Conservation (phyloP, 805 yeast genomes). For the Clavispora santaluciae region DNA sequence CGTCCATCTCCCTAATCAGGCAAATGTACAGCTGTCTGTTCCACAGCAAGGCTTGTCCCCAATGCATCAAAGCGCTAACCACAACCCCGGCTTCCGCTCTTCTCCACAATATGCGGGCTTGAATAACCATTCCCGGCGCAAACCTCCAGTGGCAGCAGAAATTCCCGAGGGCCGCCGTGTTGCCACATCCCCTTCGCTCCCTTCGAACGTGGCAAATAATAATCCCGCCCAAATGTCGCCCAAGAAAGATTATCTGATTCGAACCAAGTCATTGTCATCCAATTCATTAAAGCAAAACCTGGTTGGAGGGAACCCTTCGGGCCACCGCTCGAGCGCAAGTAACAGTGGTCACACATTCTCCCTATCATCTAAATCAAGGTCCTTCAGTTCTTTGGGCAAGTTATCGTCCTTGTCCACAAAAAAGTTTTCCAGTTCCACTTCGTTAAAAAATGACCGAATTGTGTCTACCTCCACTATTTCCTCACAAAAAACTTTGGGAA, state of each 20-base stretch:
- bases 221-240: not conserved
- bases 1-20: not conserved
- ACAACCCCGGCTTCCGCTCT: not conserved
- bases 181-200: constrained; percentile 26
- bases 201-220: not conserved
- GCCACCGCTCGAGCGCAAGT: constrained; percentile 5
- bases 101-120: not conserved
- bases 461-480: constrained; percentile 23
- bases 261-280: constrained; percentile 30
- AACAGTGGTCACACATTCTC: constrained; percentile 14
- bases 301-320: not conserved
- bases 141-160: constrained; percentile 12
- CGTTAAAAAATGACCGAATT: constrained; percentile 28
- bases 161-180: constrained; percentile 17
- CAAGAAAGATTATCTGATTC: not conserved
- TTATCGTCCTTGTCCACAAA: constrained; percentile 38
- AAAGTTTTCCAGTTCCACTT: constrained; percentile 31
- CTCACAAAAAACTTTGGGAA: constrained; percentile 38
- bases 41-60: not conserved
- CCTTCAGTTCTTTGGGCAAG: constrained; percentile 38
- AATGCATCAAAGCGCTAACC: not conserved
- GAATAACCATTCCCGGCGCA: not conserved
- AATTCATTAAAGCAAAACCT: constrained; percentile 13
- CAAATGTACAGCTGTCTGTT: not conserved
- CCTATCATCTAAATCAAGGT: constrained; percentile 36